Conservation (phyloP, 345 rosid genomes). For the Syzygium oleosum region DNA sequence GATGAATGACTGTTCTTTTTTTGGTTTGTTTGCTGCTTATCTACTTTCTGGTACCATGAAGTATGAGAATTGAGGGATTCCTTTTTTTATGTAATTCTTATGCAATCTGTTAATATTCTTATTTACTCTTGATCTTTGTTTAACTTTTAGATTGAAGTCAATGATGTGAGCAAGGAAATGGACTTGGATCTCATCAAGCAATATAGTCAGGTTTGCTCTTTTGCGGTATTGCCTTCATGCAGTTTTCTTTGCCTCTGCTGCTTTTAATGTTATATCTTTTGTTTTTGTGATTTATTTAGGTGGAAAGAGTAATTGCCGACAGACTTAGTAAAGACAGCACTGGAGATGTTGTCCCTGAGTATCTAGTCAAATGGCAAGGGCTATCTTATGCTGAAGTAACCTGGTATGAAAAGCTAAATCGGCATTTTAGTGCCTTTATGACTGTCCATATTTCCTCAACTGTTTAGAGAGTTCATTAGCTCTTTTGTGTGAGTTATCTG, state of each 20-base stretch:
- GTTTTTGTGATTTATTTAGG: conserved; percentile 40
- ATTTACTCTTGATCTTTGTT: neutral
- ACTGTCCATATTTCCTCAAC: neutral
- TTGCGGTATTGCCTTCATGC: neutral
- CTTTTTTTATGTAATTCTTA: neutral
- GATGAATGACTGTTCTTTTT: neutral
- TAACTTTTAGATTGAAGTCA: conserved; percentile 78
- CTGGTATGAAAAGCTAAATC: conserved; percentile 39
- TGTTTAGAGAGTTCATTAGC: neutral
- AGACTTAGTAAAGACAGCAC: conserved; percentile 65
- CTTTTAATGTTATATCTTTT: neutral
- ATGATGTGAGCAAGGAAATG: conserved; percentile 98
- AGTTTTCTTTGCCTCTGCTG: neutral
- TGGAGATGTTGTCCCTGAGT: conserved; percentile 79
- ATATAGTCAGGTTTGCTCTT: conserved; percentile 69
- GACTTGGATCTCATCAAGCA: conserved; percentile 97
- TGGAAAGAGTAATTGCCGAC: conserved; percentile 86
- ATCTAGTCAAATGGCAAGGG: conserved; percentile 98
- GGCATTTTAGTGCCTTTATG: neutral
- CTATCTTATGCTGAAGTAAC: conserved; percentile 99
- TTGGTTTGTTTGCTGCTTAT: neutral
- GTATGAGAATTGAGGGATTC: neutral
- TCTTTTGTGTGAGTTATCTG: neutral
- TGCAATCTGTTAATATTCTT: neutral
- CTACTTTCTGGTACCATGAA: neutral